A percentile compares a stretch with the other conserved stretches of the same genome.
These are phyloP conservation scores for Saturnispora gosingensis DNA, from an alignment of 805 yeast genomes.

Conservation along the genomic window DNA sequence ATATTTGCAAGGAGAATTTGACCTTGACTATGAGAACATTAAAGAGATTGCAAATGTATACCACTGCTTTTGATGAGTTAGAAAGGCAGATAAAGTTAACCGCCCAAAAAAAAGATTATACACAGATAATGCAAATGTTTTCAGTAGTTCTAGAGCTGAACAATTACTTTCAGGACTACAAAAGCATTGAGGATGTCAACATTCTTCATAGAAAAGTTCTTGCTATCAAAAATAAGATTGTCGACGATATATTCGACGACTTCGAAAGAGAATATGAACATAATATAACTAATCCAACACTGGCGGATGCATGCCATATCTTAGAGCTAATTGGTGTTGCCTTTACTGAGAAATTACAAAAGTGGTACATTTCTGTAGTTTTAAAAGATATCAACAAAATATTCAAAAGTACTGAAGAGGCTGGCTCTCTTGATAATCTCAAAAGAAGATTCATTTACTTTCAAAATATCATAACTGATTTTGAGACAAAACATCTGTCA, in stretches of 20 bases:
- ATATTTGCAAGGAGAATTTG: constrained; percentile 74
- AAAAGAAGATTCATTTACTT: constrained; percentile 75
- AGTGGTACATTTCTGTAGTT: constrained; percentile 64
- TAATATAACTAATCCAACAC: constrained; percentile 28
- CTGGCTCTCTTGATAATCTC: constrained; percentile 86
- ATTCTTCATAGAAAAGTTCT: constrained; percentile 49
- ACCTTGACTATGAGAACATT: constrained; percentile 79
- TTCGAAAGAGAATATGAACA: constrained; percentile 45
- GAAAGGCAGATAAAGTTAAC: constrained; percentile 33
- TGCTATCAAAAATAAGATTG: constrained; percentile 48
- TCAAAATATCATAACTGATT: constrained; percentile 55
- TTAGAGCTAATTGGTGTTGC: constrained; percentile 54
- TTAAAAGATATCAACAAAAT: constrained; percentile 68
- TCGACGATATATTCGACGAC: constrained; percentile 65
- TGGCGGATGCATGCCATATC: constrained; percentile 60
- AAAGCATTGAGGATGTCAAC: constrained; percentile 76
- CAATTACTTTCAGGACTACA: constrained; percentile 66
- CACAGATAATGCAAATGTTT: constrained; percentile 49
- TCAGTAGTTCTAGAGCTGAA: constrained; percentile 68
- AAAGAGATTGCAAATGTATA: constrained; percentile 78
- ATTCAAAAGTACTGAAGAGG: constrained; percentile 78
- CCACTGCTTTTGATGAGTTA: constrained; percentile 61
- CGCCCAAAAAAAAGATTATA: constrained; percentile 28
- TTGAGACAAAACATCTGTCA: constrained; percentile 38
- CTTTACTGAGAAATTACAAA: constrained; percentile 49